Conservation (phyloP, 768 basidiomycete species). For the Cystofilobasidium capitatum region DNA sequence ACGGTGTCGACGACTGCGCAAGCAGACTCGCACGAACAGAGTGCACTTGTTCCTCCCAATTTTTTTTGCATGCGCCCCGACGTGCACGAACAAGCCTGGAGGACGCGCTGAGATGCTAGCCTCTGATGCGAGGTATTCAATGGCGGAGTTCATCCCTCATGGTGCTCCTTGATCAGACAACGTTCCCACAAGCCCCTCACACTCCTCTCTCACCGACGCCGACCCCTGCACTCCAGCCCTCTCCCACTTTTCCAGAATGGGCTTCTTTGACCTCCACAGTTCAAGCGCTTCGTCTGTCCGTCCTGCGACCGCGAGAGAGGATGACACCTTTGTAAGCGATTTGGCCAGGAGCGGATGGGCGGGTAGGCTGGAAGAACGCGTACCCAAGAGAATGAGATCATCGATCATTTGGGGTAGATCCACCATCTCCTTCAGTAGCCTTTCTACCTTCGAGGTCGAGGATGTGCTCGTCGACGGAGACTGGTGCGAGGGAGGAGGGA, state of each 20-base stretch:
- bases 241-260: not conserved
- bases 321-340: not conserved
- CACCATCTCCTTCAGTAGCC: not conserved
- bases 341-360: not conserved
- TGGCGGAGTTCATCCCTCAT: no score
- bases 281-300: not conserved
- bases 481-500: not conserved
- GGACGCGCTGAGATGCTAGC: no score
- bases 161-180: no score
- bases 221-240: no score
- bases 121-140: no score
- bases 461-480: not conserved
- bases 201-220: not conserved
- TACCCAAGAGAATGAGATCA: slow-evolving; percentile 9
- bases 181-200: not conserved
- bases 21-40: no score
- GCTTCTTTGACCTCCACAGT: not conserved
- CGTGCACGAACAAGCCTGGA: no score
- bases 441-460: not conserved
- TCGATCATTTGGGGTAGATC: slow-evolving; percentile 4
- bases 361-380: not conserved
- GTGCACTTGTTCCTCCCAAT: no score
- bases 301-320: not conserved
- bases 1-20: no score
- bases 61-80: no score